Base-by-base conservation (phyloP, 495 filamentous ascomycete species). In the Aspergillus funiculosus region DNA sequence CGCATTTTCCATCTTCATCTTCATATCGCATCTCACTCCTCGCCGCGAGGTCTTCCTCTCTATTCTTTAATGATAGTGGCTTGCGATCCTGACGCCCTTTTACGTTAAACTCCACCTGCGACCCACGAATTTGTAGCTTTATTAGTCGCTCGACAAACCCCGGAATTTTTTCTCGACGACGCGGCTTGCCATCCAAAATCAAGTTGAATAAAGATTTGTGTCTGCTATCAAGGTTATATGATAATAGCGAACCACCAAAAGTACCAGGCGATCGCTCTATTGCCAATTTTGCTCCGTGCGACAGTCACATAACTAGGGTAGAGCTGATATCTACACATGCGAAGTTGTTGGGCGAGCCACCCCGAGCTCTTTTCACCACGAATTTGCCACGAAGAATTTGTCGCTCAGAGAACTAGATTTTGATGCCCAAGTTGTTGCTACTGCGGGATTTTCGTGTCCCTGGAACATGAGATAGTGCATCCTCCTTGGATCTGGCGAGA, bases 381-480 rank as follows among this genome's bases (percentile, higher is more conserved):
- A 30, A 30, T 11, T 3, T 30, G 28, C 28, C 28, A 41, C 10
- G n/a, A 15, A 29, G 24, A 18, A 19, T 6, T 0, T 19, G 5
- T 27, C 25, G 28, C 15, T 11, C 21, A 19, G 18, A 24, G 24
- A 32, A 34, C 24, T 13, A 17, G 25, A 15, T 19, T 24, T 46
- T 29, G 13, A 18, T 38, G 20, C 13, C 10, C 21, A 38, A 13
- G 9, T 17, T 17, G 32, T 11, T 17, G 26, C 1, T 38, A 31
- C 27, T 17, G n/a, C n/a, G n/a, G 5, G 14, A 20, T 25, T 21
- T 10, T n/a, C 37, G 28, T 19, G 19, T 6, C 22, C 19, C 29
- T 51, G 40, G 61, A 60, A 58, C 34, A 62, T 64, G 61, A 59
- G 37, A 62, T 64, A 64, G 53, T 38, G 47, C 49, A 40, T 13